Evolutionary conservation across 1,284 basidiomycete genomes (phyloP), one percentile per base, ranked within the genome.

Genomic region (Peniophora sp.): DNA sequence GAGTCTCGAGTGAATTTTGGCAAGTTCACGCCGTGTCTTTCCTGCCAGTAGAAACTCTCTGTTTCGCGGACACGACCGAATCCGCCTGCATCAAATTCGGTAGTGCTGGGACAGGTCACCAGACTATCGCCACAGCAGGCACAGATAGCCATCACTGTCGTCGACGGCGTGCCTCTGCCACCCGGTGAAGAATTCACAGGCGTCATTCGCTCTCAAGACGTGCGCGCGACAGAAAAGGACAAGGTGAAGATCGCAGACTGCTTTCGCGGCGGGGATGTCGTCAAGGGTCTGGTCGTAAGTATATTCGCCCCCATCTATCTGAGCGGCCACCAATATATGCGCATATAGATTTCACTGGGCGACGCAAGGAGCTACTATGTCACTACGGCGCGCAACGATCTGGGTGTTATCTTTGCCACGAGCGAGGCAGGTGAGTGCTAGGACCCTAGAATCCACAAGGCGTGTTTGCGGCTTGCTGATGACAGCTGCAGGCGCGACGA

Each of bases 211-310:
- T 75, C 82, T 3, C 91, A 96, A 66, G 97, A 99, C 67, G 85
- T 97, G n/a, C 71, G 93, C 46, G 84, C 86, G 24, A 95, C 92
- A 1, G 93, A 97, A 63, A 91, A 92, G 61, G 92, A 96, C 71
- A 90, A 87, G 64, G 80, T 97, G 53, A 95, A 92, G 68, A 90
- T 98, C 57, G 84, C 83, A 32, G 92, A 97, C 58, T 97, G 93
- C 63, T 99, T 98, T 70, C 79, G 97, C 39, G 90, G 95, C 0
- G 95, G 97, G 3, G 96, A 99, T 68, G 89, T 98, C 49, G 90
- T 99, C 24, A 84, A 90, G 57, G 95, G 94, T 3, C 71, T 88
- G 39, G 94, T 98, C 59, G 94, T 97, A 65, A 67, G 89, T 79
- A 8, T 18, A 15, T 42, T 32, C 20, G 37, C 37, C 24, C 24